phyloP scores from a whole-genome alignment of 1,284 basidiomycete species.

The Moniliophthora roreri region DNA sequence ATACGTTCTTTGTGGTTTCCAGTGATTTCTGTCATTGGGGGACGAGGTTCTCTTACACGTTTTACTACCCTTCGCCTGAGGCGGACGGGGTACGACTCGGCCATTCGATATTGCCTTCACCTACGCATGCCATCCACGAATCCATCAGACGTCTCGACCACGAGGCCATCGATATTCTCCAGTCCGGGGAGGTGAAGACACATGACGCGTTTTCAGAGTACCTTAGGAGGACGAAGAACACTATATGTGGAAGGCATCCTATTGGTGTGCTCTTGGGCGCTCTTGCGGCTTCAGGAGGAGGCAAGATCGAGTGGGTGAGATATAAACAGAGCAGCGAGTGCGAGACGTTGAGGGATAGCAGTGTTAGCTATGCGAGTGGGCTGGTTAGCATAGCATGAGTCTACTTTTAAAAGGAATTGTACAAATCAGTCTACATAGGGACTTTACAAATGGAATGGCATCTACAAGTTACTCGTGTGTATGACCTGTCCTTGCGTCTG shows the following conservation, averaged over 20 bases:
- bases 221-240: constrained; percentile 85
- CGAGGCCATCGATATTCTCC: constrained; percentile 76
- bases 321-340: constrained; percentile 93
- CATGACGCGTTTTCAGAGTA: constrained; percentile 76
- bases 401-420: constrained; percentile 38
- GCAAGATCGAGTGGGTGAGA: constrained; percentile 73
- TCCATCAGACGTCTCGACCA: constrained; percentile 79
- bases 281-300: constrained; percentile 58
- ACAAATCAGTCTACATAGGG: neutral
- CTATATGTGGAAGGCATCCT: constrained; percentile 95
- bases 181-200: constrained; percentile 46
- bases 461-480: neutral
- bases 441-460: neutral
- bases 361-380: constrained; percentile 95
- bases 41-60: constrained; percentile 85
- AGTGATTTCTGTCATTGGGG: constrained; percentile 99
- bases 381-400: too few relatives aligned
- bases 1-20: constrained; percentile 89
- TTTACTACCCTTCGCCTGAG: constrained; percentile 75
- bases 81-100: constrained; percentile 53
- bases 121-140: constrained; percentile 59
- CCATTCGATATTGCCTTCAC: constrained; percentile 36
- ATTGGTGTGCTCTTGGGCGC: constrained; percentile 91
- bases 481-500: too few relatives aligned
- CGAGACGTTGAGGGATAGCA: constrained; percentile 69